Conservation (phyloP, 306 rosid species). For the Oxytropis ochrocephala region DNA sequence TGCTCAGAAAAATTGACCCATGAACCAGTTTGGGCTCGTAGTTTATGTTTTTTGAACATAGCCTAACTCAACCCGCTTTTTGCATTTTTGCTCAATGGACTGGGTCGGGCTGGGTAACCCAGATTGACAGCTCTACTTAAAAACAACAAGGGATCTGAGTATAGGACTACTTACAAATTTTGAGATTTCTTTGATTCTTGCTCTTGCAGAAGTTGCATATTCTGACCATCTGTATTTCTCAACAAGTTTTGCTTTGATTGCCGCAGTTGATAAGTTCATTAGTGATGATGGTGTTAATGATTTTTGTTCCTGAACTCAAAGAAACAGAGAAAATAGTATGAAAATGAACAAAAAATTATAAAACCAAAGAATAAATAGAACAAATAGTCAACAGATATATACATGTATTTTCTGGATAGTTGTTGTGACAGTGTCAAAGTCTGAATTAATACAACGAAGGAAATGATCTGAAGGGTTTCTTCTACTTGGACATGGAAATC, state of each 20-base stretch:
- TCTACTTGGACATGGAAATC: constrained; percentile 86
- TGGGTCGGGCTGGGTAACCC: too few species aligned
- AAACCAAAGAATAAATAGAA: background rate
- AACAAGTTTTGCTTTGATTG: constrained; percentile 31
- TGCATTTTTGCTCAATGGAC: too few species aligned
- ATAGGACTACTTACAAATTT: constrained; percentile 22
- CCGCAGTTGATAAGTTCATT: constrained; percentile 27
- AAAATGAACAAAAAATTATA: background rate
- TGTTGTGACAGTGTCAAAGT: constrained; percentile 55
- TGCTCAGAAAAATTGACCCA: too few species aligned
- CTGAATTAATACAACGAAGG: constrained; percentile 86
- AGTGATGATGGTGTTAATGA: background rate
- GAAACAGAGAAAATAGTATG: background rate
- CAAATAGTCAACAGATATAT: background rate
- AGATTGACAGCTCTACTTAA: background rate
- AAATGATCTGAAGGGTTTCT: constrained; percentile 96
- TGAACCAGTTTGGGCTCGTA: too few species aligned
- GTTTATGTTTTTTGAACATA: too few species aligned
- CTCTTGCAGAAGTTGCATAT: constrained; percentile 33
- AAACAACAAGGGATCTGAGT: background rate
- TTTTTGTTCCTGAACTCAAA: constrained; percentile 30
- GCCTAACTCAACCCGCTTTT: too few species aligned
- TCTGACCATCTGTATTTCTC: constrained; percentile 50
- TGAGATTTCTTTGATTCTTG: constrained; percentile 33
- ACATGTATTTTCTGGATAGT: constrained; percentile 43